Evolutionary conservation across 768 basidiomycete species (phyloP).

Genomic region (Tremella mesenterica): DNA sequence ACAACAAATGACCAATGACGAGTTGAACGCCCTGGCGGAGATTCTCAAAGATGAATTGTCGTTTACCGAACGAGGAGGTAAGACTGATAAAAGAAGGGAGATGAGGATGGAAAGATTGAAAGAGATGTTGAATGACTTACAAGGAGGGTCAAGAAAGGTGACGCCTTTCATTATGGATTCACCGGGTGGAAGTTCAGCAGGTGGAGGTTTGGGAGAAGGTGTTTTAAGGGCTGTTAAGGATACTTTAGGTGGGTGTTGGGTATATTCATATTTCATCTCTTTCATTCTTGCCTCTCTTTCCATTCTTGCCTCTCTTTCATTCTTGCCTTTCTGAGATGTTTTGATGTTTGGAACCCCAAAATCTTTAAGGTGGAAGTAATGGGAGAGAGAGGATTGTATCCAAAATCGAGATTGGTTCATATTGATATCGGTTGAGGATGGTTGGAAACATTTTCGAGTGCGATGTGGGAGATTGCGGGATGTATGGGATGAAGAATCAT

Average conservation of each 20-base stretch:
- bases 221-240: background rate
- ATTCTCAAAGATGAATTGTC: background rate
- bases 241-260: conserved; percentile 1
- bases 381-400: no score
- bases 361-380: no score
- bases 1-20: background rate
- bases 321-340: no score
- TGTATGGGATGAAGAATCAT: background rate
- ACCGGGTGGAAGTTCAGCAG: background rate
- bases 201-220: background rate
- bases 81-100: background rate
- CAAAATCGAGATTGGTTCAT: no score
- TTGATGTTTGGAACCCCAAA: no score
- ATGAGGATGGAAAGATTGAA: conserved; percentile 1
- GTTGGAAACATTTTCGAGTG: no score
- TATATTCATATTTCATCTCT: no score
- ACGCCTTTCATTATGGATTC: background rate
- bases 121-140: background rate
- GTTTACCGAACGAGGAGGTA: background rate
- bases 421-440: no score
- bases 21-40: background rate
- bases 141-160: background rate
- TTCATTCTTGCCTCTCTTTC: no score
- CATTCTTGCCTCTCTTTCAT: no score
- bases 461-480: no score